Evolutionary conservation across 108 stramenopile species (phyloP).

Genomic region (Nitzschia sp.): DNA sequence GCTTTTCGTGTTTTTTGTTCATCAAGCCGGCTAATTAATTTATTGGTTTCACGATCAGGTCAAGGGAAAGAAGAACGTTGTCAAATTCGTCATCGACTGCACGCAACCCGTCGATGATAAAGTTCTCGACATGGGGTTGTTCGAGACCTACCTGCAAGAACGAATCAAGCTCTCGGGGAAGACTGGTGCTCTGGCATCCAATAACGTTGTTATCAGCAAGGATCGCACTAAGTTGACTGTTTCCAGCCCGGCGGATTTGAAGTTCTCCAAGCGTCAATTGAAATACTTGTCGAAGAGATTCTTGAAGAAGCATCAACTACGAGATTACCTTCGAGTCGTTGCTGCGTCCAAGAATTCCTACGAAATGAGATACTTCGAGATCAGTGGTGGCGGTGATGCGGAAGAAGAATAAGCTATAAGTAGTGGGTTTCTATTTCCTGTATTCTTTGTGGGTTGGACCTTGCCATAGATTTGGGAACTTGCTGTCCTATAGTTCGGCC

Average conservation of each 20-base stretch:
- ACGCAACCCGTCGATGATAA: conserved; percentile 96
- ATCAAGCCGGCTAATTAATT: neutral
- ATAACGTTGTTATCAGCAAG: conserved; percentile 81
- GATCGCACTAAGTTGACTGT: conserved; percentile 94
- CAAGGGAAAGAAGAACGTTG: conserved; percentile 90
- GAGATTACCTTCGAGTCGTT: conserved; percentile 97
- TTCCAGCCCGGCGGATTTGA: conserved; percentile 84
- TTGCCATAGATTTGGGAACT: too few species aligned
- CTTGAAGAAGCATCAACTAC: conserved; percentile 98
- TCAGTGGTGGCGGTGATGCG: conserved; percentile 76
- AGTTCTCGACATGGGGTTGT: conserved; percentile 95
- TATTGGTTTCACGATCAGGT: conserved; percentile 44
- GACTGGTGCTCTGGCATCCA: conserved; percentile 71
- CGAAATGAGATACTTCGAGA: conserved; percentile 84
- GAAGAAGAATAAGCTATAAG: conserved; percentile 69
- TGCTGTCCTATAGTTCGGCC: too few species aligned
- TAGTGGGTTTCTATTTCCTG: too few species aligned
- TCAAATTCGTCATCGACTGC: conserved; percentile 99
- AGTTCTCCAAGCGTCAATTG: conserved; percentile 97
- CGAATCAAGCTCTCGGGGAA: conserved; percentile 93
- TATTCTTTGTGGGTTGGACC: too few species aligned
- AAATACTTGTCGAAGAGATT: conserved; percentile 99
- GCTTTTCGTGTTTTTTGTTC: neutral
- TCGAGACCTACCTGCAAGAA: conserved; percentile 99
- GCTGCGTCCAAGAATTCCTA: conserved; percentile 94